Evolutionary conservation across 805 yeast genomes (phyloP).

Genomic region (Priceomyces carsonii): DNA sequence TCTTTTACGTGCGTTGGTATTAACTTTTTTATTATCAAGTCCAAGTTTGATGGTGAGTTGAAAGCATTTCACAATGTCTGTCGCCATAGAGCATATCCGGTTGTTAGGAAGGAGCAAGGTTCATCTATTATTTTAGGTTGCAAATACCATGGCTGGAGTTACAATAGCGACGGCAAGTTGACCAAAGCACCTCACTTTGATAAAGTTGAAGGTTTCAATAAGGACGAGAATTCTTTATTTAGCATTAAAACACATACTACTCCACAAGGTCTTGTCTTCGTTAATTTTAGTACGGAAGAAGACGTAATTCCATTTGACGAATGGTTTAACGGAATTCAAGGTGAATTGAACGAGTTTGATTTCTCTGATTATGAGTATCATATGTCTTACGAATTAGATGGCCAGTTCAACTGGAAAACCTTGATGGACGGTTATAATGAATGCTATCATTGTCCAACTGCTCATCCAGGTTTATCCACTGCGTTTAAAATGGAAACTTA

Average conservation of each 20-base stretch:
- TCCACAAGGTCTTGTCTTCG: conserved; percentile 55
- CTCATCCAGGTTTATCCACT: conserved; percentile 58
- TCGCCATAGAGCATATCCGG: conserved; percentile 67
- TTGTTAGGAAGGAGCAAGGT: conserved; percentile 58
- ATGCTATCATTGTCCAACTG: conserved; percentile 69
- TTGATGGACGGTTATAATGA: conserved; percentile 70
- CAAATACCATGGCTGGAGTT: conserved; percentile 67
- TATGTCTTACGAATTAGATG: conserved; percentile 64
- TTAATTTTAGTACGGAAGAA: conserved; percentile 51
- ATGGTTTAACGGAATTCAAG: conserved; percentile 52
- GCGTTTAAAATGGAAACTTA: conserved; percentile 68
- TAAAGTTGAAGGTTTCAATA: conserved; percentile 56
- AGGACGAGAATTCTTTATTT: conserved; percentile 55
- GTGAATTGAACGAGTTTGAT: conserved; percentile 58
- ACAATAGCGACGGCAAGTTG: conserved; percentile 58
- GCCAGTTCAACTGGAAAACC: conserved; percentile 66
- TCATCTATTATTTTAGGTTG: conserved; percentile 60
- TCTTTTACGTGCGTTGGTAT: conserved; percentile 52
- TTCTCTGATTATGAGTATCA: conserved; percentile 62
- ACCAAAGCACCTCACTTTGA: conserved; percentile 66
- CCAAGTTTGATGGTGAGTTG: conserved; percentile 47
- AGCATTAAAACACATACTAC: conserved; percentile 56
- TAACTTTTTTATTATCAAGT: conserved; percentile 56
- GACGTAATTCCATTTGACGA: conserved; percentile 50
- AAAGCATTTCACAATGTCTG: conserved; percentile 66